A percentile compares a stretch with the other conserved stretches of the same genome.
phyloP scores from a whole-genome alignment of 345 rosid species.

The Noccaea caerulescens region DNA sequence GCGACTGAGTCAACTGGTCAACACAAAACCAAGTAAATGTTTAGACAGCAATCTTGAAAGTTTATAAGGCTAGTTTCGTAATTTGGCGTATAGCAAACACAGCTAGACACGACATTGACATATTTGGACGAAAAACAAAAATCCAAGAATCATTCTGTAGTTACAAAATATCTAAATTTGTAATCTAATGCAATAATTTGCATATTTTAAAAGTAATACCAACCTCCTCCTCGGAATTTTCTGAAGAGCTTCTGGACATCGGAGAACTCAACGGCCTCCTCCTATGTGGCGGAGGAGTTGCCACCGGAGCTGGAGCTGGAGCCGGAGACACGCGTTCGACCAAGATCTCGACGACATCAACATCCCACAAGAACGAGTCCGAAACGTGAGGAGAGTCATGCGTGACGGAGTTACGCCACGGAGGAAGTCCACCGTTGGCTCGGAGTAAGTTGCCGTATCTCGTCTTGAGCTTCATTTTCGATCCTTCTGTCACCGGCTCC shows the following conservation, averaged over 20 bases:
- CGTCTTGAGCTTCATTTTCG: constrained; percentile 58
- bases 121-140: background rate
- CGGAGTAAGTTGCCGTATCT: constrained; percentile 66
- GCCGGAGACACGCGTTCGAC: constrained; percentile 19
- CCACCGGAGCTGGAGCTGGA: constrained; percentile 30
- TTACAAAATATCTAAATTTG: background rate
- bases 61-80: background rate
- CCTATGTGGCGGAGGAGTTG: constrained; percentile 47
- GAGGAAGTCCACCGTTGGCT: constrained; percentile 81
- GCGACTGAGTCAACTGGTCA: constrained; percentile 38
- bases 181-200: too few relatives aligned
- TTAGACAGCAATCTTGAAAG: constrained; percentile 21
- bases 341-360: constrained; percentile 60
- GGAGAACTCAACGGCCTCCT: constrained; percentile 50
- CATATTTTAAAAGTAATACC: constrained; percentile 44
- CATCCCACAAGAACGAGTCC: constrained; percentile 75
- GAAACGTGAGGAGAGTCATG: constrained; percentile 66
- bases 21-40: constrained; percentile 27
- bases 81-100: background rate
- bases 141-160: background rate
- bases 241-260: constrained; percentile 40
- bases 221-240: constrained; percentile 59
- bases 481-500: constrained; percentile 70
- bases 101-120: too few relatives aligned
- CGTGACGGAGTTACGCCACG: constrained; percentile 82